Conservation (phyloP, 257 asterid genomes). For the Verbascum thapsus region DNA sequence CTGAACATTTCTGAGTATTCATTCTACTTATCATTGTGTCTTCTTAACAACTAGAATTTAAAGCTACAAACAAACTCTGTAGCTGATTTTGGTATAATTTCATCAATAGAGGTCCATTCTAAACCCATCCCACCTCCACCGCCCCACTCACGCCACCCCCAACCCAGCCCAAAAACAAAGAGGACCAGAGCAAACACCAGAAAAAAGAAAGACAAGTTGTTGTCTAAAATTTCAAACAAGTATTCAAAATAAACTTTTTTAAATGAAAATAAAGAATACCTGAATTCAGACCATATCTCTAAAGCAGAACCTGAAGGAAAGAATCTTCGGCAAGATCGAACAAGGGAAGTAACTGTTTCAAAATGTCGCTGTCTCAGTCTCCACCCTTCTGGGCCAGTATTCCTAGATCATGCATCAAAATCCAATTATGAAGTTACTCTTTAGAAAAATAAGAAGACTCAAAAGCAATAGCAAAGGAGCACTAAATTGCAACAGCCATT, state of each 20-base stretch:
- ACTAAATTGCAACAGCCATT: slow-evolving; percentile 20
- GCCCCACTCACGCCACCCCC: neutral
- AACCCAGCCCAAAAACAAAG: neutral
- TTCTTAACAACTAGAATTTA: neutral
- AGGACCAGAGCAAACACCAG: neutral
- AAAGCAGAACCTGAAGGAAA: slow-evolving; percentile 83
- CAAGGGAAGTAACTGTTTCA: slow-evolving; percentile 81
- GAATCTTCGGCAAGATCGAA: slow-evolving; percentile 89
- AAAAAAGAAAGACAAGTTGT: slow-evolving; percentile 10
- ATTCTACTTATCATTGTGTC: neutral
- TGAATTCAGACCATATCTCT: slow-evolving; percentile 96
- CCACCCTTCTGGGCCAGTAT: slow-evolving; percentile 99
- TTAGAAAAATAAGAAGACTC: slow-evolving; percentile 6
- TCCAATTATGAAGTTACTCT: slow-evolving; percentile 23
- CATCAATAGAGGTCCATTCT: neutral
- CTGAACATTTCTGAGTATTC: slow-evolving; percentile 1
- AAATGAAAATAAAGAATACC: slow-evolving; percentile 44
- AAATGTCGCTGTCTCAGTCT: slow-evolving; percentile 92
- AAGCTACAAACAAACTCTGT: neutral
- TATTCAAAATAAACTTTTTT: neutral
- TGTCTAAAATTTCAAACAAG: slow-evolving; percentile 21
- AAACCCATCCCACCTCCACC: neutral
- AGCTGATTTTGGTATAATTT: neutral
- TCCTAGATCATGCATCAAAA: slow-evolving; percentile 56
- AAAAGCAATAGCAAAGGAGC: slow-evolving; percentile 26